Percentiles rank a stretch among this genome's conserved stretches.
Evolutionary conservation across 768 basidiomycete genomes (phyloP).

Genomic region (Sporobolomyces roseus): DNA sequence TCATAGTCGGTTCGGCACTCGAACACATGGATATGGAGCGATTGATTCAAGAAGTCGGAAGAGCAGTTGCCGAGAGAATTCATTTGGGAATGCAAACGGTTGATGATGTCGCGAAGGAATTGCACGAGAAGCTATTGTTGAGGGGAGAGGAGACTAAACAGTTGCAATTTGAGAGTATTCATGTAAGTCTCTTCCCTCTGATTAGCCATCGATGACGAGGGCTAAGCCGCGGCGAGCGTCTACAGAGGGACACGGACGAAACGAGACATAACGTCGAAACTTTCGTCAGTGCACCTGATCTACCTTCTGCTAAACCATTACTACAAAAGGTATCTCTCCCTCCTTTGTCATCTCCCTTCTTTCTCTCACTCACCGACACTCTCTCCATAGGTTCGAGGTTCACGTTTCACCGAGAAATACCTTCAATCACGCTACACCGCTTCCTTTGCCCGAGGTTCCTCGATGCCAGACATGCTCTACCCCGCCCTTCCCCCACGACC

Average conservation of each 20-base stretch:
- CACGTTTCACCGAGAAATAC: conserved; percentile 96
- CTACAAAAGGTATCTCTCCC: conserved; percentile 66
- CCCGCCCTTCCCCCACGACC: conserved; percentile 31
- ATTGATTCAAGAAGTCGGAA: conserved; percentile 87
- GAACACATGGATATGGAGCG: conserved; percentile 99
- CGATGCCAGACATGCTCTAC: conserved; percentile 38
- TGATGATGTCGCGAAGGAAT: conserved; percentile 88
- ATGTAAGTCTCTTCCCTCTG: conserved; percentile 48
- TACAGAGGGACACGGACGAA: conserved; percentile 70
- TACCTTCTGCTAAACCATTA: conserved; percentile 69
- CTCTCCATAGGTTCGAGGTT: conserved; percentile 95
- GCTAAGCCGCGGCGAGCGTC: not conserved
- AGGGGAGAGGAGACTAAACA: conserved; percentile 96
- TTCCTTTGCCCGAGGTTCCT: conserved; percentile 47
- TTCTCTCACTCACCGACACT: too few species aligned
- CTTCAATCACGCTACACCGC: conserved; percentile 57
- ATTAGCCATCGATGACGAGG: not conserved
- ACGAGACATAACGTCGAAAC: conserved; percentile 82
- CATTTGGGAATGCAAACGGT: conserved; percentile 90
- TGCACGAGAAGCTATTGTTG: conserved; percentile 83
- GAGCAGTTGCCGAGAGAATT: conserved; percentile 86
- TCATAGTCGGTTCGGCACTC: conserved; percentile 91
- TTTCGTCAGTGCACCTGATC: conserved; percentile 63
- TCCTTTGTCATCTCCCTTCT: not conserved
- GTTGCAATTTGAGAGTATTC: conserved; percentile 92